These are phyloP conservation scores for Entoloma clypeatum DNA, from an alignment of 1,284 basidiomycete genomes.

Conservation along the genomic window DNA sequence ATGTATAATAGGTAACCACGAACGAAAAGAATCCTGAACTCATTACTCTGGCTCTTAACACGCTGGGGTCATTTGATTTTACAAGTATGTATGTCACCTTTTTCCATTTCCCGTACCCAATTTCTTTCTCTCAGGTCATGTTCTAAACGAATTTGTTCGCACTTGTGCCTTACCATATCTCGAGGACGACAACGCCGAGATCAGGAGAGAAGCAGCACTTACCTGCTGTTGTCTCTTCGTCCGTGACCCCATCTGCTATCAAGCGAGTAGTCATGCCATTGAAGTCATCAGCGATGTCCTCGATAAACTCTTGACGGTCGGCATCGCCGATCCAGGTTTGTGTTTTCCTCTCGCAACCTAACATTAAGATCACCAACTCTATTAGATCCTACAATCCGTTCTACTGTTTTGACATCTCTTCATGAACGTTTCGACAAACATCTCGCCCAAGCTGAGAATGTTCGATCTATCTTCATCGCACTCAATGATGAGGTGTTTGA, in stretches of 20 bases:
- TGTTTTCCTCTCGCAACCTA: conserved; percentile 10
- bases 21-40: conserved; percentile 68
- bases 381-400: conserved; percentile 79
- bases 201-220: conserved; percentile 87
- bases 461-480: conserved; percentile 95
- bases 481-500: conserved; percentile 97
- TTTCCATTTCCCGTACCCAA: conserved; percentile 14
- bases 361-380: conserved; percentile 1
- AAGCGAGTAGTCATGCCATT: conserved; percentile 94
- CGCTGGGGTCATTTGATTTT: conserved; percentile 94
- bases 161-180: conserved; percentile 91
- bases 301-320: conserved; percentile 95
- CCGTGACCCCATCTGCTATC: conserved; percentile 94
- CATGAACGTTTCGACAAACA: conserved; percentile 97
- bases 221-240: conserved; percentile 93
- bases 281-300: conserved; percentile 98
- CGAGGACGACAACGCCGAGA: conserved; percentile 88
- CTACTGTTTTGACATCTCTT: conserved; percentile 83
- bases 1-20: conserved; percentile 33
- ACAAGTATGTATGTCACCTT: conserved; percentile 52
- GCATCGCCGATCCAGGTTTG: conserved; percentile 93
- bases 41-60: conserved; percentile 83
- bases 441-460: conserved; percentile 97
- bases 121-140: conserved; percentile 58
- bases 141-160: conserved; percentile 95